Percentiles rank a stretch among this genome's conserved stretches.
These are phyloP conservation scores for Stagonosporopsis rhizophila DNA, from an alignment of 2,329 filamentous ascomycete genomes.

Conservation along the genomic window DNA sequence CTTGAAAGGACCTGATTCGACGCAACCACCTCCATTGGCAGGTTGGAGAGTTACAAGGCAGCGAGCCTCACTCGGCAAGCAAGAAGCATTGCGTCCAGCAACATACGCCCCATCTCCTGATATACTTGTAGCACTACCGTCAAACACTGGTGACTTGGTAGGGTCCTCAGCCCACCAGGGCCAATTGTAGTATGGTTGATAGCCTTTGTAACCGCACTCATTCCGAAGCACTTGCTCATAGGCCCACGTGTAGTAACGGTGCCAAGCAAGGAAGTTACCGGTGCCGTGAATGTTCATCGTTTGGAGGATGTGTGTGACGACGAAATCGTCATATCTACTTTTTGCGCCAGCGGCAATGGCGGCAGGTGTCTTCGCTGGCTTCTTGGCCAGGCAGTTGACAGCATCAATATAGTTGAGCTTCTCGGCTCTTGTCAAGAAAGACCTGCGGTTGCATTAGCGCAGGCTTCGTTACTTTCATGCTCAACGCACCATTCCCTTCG, in stretches of 20 bases:
- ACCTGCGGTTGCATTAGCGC: constrained; percentile 19
- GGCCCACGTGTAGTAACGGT: constrained; percentile 24
- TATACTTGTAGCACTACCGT: constrained; percentile 44
- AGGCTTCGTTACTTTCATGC: neutral
- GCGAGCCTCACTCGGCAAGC: constrained; percentile 16
- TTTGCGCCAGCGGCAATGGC: constrained; percentile 35
- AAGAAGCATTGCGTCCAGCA: constrained; percentile 35
- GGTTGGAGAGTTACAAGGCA: constrained; percentile 13
- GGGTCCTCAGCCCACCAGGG: constrained; percentile 34
- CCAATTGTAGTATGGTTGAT: constrained; percentile 32
- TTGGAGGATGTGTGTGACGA: constrained; percentile 42
- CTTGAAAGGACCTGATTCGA: constrained; percentile 5
- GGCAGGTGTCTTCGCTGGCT: constrained; percentile 34
- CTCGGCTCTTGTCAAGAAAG: constrained; percentile 22
- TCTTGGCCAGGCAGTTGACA: constrained; percentile 38
- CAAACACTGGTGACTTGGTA: constrained; percentile 28
- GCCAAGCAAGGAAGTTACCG: constrained; percentile 29
- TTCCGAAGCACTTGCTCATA: constrained; percentile 28
- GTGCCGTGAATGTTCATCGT: constrained; percentile 41
- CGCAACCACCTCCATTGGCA: constrained; percentile 24
- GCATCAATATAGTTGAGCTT: constrained; percentile 41
- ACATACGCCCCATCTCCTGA: constrained; percentile 26
- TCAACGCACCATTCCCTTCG: constrained; percentile 54
- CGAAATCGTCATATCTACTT: constrained; percentile 44
- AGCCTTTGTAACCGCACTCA: constrained; percentile 28